Percentiles rank a stretch among this genome's conserved stretches.
Conservation (phyloP, 2,329 filamentous ascomycete genomes). For the Trichophyton simii region DNA sequence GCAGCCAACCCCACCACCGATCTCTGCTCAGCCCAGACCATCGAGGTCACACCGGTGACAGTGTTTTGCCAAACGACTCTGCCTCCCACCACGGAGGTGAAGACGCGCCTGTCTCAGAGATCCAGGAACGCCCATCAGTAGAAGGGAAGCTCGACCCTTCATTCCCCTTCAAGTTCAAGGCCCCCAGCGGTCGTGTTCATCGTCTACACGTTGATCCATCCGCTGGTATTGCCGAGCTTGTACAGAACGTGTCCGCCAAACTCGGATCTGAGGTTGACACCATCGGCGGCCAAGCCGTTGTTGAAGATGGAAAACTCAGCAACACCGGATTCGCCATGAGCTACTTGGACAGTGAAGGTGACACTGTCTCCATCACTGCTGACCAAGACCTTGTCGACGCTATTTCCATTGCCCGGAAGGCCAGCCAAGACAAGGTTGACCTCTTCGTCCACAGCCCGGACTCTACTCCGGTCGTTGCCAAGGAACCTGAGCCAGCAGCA, state of each 20-base stretch:
- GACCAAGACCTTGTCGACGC: slow-evolving; percentile 88
- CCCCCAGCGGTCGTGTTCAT: slow-evolving; percentile 86
- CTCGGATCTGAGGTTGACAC: slow-evolving; percentile 70
- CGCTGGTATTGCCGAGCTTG: slow-evolving; percentile 67
- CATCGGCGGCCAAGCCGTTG: slow-evolving; percentile 66
- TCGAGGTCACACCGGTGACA: slow-evolving; percentile 57
- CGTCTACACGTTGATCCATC: slow-evolving; percentile 72
- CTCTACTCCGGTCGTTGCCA: slow-evolving; percentile 63
- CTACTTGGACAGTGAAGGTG: slow-evolving; percentile 93
- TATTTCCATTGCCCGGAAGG: slow-evolving; percentile 66
- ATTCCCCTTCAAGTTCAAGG: slow-evolving; percentile 99
- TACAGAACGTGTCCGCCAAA: slow-evolving; percentile 67
- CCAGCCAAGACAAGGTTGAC: slow-evolving; percentile 81
- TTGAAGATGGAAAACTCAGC: slow-evolving; percentile 67
- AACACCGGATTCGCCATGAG: slow-evolving; percentile 77
- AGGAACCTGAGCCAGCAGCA: slow-evolving; percentile 45
- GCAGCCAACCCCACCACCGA: slow-evolving; percentile 54
- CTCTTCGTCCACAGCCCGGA: slow-evolving; percentile 91
- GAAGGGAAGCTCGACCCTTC: slow-evolving; percentile 52
- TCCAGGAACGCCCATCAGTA: slow-evolving; percentile 45
- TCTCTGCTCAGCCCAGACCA: slow-evolving; percentile 74
- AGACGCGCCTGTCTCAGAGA: slow-evolving; percentile 58
- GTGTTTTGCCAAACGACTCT: slow-evolving; percentile 83
- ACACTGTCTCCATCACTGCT: slow-evolving; percentile 92
- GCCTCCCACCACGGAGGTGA: slow-evolving; percentile 68